Base-by-base conservation (phyloP, 148 eudicot species). In the Rhododendron simsii region DNA sequence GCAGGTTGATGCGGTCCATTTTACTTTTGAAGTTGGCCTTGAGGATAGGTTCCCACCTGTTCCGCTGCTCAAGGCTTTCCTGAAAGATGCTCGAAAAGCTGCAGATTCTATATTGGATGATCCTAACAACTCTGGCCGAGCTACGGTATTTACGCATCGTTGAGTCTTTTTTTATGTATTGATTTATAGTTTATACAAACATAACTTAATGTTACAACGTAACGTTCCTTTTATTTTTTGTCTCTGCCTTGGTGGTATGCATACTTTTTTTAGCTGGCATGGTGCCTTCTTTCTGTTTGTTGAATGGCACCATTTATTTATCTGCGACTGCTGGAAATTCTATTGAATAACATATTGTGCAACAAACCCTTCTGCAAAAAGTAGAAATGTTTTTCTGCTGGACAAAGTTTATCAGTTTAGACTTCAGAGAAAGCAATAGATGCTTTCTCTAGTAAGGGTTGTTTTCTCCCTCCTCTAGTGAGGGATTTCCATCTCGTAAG, bases 1-100 rank as follows among this genome's bases (percentile, higher is more conserved):
- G 83, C 98, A 94, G 89, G 98, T 96, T 89, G 98, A 96, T 91
- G 98, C 98, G 76, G 96, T 96, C 85, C 98, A 96, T 90, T 94
- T 96, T 83, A 93, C 94, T 53, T 91, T 90, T 84, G 98, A 93
- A 91, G 98, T 94, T 87, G 98, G 98, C 82, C 98, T 96, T 85
- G 93, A 90, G 30, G 92, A 91, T 85, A 92, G 83, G 91, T 96
- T 92, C 85, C 98, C 98, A 80, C 96, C 98, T 86, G 95, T 94
- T 15, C 95, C 96, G 2, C 87, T 96, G 88, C 87, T 96, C 50
- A 94, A 93, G 90, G 93, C 98, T 80, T 96, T 96, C 89, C 95
- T 96, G 18, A 93, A 92, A 83, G 96, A 96, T 91, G 98, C 98
- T n/a, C 94, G 93, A 89, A 96, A 95, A 87, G 94, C 96, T 82